Conservation (phyloP, 805 yeast genomes). For the Ogataea chonburiensis region DNA sequence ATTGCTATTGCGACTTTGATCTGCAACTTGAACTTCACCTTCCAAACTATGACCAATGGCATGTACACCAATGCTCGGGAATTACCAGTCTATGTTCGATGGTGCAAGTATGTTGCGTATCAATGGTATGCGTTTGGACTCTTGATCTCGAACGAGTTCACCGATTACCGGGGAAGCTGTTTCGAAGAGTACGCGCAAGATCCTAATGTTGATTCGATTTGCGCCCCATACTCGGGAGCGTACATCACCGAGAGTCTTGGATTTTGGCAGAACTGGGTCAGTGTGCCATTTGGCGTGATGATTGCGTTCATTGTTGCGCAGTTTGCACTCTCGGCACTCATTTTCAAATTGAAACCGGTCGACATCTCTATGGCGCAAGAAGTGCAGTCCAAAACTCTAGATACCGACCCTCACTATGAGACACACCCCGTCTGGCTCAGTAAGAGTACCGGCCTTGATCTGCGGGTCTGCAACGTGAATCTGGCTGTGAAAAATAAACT, state of each 20-base stretch:
- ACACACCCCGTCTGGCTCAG: too few species aligned
- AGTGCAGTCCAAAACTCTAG: conserved; percentile 16
- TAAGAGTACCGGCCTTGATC: conserved; percentile 19
- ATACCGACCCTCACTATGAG: not conserved
- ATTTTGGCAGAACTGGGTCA: conserved; percentile 60
- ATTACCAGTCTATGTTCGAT: conserved; percentile 82
- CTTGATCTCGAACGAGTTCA: conserved; percentile 60
- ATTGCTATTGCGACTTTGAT: conserved; percentile 60
- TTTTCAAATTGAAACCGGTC: conserved; percentile 48
- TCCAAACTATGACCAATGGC: conserved; percentile 79
- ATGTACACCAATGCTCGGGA: conserved; percentile 69
- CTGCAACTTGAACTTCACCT: conserved; percentile 63
- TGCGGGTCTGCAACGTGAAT: conserved; percentile 23
- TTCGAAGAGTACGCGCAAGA: conserved; percentile 35
- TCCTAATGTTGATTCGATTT: conserved; percentile 32
- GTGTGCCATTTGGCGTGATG: conserved; percentile 59
- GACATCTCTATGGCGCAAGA: conserved; percentile 51
- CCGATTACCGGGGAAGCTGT: conserved; percentile 61
- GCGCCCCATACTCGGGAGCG: conserved; percentile 53
- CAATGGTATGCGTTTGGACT: conserved; percentile 81
- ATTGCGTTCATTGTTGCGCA: conserved; percentile 60
- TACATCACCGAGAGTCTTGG: conserved; percentile 58
- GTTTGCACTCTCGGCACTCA: conserved; percentile 45
- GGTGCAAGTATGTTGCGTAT: conserved; percentile 77
- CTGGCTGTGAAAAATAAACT: conserved; percentile 25